These are phyloP conservation scores for Ceriops zippeliana DNA, from an alignment of 345 rosid species.

Conservation along the genomic window DNA sequence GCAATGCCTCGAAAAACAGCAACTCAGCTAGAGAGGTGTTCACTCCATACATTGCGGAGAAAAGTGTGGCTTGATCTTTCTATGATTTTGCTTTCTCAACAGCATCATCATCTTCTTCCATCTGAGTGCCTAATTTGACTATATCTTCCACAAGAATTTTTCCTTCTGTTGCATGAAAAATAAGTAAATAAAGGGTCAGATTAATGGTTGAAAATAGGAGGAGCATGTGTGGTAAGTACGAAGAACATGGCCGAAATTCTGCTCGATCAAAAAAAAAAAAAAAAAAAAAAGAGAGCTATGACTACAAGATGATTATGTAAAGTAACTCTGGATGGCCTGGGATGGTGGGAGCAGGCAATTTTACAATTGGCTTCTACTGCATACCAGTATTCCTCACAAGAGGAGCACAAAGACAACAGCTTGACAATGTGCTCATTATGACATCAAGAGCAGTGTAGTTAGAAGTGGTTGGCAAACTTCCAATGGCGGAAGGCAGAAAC, in stretches of 20 bases:
- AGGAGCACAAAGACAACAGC: no score
- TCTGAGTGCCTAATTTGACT: constrained; percentile 63
- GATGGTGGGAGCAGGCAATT: no score
- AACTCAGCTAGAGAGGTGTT: neutral
- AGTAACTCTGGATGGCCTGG: neutral
- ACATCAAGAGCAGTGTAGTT: no score
- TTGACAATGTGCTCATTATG: no score
- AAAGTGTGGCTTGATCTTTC: constrained; percentile 6
- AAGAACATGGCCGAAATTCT: neutral
- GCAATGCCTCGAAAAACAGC: neutral
- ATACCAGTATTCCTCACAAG: no score
- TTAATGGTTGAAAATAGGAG: neutral
- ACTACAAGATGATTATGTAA: neutral
- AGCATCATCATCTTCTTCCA: constrained; percentile 46
- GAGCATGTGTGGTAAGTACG: no score
- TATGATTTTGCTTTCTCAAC: constrained; percentile 34
- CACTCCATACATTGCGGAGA: neutral
- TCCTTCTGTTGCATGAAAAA: constrained; percentile 54
- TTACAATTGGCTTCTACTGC: no score
- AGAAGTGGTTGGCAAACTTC: no score
- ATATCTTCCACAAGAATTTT: constrained; percentile 84
- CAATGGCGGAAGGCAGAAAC: no score
- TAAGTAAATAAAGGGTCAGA: neutral
- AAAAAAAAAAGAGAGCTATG: no score
- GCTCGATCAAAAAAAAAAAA: neutral